phyloP scores from a whole-genome alignment of 768 basidiomycete species.

The Mycena indigotica region DNA sequence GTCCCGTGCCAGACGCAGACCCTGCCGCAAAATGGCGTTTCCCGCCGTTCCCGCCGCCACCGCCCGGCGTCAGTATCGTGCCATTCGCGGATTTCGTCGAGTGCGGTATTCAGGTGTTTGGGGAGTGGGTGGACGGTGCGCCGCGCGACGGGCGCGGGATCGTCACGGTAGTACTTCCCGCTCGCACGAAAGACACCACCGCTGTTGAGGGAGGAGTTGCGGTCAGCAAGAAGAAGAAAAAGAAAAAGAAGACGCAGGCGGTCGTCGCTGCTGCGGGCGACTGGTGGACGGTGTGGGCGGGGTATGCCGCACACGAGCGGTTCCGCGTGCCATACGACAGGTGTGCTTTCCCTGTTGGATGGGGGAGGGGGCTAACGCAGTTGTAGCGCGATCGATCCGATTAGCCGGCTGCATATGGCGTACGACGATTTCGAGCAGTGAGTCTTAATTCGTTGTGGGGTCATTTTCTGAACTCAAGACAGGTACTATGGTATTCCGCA shows the following conservation, averaged over 20 bases:
- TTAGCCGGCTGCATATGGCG: slow-evolving; percentile 1
- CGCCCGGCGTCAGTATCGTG: slow-evolving; percentile 42
- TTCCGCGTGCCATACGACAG: slow-evolving; percentile 1
- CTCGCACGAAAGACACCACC: neutral
- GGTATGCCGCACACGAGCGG: neutral
- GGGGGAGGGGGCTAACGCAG: neutral
- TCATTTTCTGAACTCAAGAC: neutral
- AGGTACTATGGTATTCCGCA: neutral
- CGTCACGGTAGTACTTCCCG: slow-evolving; percentile 4
- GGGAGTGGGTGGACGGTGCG: slow-evolving; percentile 4
- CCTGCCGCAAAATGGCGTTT: too few relatives aligned
- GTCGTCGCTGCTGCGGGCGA: neutral
- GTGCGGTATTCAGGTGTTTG: slow-evolving; percentile 24
- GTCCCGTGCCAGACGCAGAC: too few relatives aligned
- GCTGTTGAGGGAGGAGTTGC: neutral
- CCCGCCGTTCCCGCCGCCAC: slow-evolving; percentile 50
- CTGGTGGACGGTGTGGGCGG: slow-evolving; percentile 16
- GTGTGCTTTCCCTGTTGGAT: neutral
- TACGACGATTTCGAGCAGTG: neutral
- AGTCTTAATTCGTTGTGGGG: neutral
- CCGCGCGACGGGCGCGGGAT: slow-evolving; percentile 14
- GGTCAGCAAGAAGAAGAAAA: neutral
- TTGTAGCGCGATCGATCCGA: neutral
- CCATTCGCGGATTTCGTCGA: slow-evolving; percentile 48
- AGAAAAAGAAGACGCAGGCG: neutral